Evolutionary conservation across 202 grass and related monocot species (phyloP).

Genomic region (Alloteropsis angusta): DNA sequence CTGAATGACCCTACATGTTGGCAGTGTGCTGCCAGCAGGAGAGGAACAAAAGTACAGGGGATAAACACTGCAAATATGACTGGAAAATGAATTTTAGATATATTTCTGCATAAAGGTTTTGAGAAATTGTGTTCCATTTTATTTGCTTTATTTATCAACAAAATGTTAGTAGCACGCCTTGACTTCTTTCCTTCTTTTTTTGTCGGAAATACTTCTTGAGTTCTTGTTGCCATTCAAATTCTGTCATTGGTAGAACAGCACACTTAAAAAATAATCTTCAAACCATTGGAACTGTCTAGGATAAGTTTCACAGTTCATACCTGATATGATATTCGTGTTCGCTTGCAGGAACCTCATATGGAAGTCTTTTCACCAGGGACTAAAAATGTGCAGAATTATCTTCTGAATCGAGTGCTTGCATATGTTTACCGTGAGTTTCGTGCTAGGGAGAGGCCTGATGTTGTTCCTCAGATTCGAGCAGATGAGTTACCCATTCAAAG

Average conservation of each 20-base stretch:
- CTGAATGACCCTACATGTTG: background rate
- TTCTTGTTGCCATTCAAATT: background rate
- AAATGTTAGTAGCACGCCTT: background rate
- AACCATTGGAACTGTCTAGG: too few relatives aligned
- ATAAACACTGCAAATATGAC: background rate
- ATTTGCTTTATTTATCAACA: background rate
- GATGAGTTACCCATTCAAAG: slow-evolving; percentile 76
- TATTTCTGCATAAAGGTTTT: slow-evolving; percentile 1
- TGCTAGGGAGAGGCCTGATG: slow-evolving; percentile 62
- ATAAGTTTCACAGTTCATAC: slow-evolving; percentile 6
- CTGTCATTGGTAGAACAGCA: background rate
- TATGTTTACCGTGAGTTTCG: slow-evolving; percentile 80
- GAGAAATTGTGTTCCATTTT: background rate
- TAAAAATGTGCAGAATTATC: slow-evolving; percentile 68
- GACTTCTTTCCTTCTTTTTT: background rate
- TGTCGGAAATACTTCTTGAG: background rate
- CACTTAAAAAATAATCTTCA: background rate
- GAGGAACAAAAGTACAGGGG: background rate
- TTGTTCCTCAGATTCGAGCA: slow-evolving; percentile 43
- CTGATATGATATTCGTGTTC: slow-evolving; percentile 9
- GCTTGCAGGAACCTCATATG: slow-evolving; percentile 86
- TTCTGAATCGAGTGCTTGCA: slow-evolving; percentile 62
- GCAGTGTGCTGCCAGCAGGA: background rate
- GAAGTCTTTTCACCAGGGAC: slow-evolving; percentile 66
- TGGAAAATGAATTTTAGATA: background rate